Evolutionary conservation across 31 red algal genomes (phyloP), one percentile per base, ranked within the genome.

Genomic region (Bonnemaisonia californica): DNA sequence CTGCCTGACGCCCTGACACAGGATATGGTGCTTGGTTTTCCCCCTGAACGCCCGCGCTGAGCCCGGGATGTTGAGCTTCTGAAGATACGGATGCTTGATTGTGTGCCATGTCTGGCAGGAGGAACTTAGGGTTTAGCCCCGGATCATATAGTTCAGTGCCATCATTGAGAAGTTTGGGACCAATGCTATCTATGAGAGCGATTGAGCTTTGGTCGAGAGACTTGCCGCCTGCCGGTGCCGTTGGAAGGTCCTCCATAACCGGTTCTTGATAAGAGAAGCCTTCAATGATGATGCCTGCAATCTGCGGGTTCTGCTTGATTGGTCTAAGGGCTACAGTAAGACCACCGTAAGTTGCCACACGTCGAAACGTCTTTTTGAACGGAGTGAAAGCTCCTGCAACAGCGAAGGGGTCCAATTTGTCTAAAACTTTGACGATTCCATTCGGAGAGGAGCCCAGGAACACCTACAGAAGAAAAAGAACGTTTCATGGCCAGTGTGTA

Each of bases 271-370:
- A 93, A 22, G 83, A 83, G 38, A 83, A 79, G 2, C 91, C 91
- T 45, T 40, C 47, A 31, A 93, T 93, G 24, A 93, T 71, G 13
- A 93, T 82, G 45, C 91, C 91, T 16, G 83, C 82, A 79, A 93
- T 93, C 68, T 93, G 91, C 18, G 91, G 83, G 62, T 93, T 93
- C 62, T 93, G 91, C 33, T 54, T 82, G 71, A 93, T 93, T 11
- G 91, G 91, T 8, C 91, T 62, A 3, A 93, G 34, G 21, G 84
- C 91, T 61, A 93, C 31, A 39, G 91, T 88, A 26, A 93, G 62
- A 16, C 82, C 83, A 59, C 73, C 91, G 33, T 88, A 55, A 8
- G 83, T 87, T 30, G 79, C 84, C 35, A 93, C 78, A 9, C 38
- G 59, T 26, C 38, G 51, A 73, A 93, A 93, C 47, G 47, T 93